Evolutionary conservation across 1,284 basidiomycete genomes (phyloP).

Genomic region (Stereum hirsutum): DNA sequence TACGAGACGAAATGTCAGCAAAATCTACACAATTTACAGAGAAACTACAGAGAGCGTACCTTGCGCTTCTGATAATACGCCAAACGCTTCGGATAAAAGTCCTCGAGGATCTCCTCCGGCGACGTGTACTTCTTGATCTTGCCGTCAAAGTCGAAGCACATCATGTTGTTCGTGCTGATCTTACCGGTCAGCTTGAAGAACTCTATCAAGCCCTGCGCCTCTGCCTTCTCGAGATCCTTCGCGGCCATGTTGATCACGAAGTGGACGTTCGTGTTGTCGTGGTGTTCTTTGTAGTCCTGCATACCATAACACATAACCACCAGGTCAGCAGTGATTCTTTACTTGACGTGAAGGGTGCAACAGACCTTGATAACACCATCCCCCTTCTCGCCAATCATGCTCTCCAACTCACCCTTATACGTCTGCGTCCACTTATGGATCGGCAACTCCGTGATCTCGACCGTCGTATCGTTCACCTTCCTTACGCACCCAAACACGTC

Average conservation of each 20-base stretch:
- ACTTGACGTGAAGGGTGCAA: not conserved
- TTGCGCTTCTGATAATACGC: conserved; percentile 95
- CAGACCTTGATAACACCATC: conserved; percentile 57
- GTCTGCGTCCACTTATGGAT: conserved; percentile 92
- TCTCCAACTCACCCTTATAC: conserved; percentile 89
- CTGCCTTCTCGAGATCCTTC: conserved; percentile 80
- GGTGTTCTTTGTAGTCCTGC: conserved; percentile 94
- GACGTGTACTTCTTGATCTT: conserved; percentile 93
- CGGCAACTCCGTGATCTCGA: conserved; percentile 95
- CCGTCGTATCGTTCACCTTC: conserved; percentile 80
- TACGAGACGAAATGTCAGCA: conserved; percentile 19
- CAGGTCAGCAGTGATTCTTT: not conserved
- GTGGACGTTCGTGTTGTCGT: conserved; percentile 90
- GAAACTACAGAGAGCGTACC: conserved; percentile 32
- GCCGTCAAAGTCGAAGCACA: conserved; percentile 93
- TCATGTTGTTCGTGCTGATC: conserved; percentile 94
- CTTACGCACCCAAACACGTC: conserved; percentile 72
- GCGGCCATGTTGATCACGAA: conserved; percentile 81
- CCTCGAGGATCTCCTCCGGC: conserved; percentile 89
- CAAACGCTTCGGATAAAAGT: conserved; percentile 88
- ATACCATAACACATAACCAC: not conserved
- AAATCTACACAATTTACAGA: not conserved
- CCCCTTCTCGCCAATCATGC: conserved; percentile 67
- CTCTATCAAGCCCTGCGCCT: conserved; percentile 82
- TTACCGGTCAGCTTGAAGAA: conserved; percentile 87